phyloP scores from a whole-genome alignment of 345 rosid genomes.

The Moringa oleifera region DNA sequence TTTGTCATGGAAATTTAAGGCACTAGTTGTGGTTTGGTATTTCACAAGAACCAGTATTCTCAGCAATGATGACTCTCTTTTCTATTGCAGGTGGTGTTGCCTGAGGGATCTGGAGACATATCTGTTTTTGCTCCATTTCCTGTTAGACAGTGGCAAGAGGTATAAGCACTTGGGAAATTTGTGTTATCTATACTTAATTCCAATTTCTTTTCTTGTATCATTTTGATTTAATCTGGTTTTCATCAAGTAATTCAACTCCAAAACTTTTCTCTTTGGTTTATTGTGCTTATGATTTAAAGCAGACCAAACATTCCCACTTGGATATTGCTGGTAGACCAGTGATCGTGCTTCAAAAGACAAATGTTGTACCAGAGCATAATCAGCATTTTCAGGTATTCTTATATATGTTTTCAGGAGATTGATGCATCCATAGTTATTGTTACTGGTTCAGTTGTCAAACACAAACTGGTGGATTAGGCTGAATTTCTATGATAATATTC shows the following conservation, averaged over 20 bases:
- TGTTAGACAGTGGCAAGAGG: conserved; percentile 73
- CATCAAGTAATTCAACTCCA: conserved; percentile 1
- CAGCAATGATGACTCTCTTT: conserved; percentile 12
- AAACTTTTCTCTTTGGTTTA: conserved; percentile 4
- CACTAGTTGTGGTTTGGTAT: background rate
- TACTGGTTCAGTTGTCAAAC: too few species aligned
- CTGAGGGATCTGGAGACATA: conserved; percentile 70
- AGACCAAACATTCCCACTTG: conserved; percentile 85
- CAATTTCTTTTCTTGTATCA: background rate
- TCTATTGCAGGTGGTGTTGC: conserved; percentile 75
- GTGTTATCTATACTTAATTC: background rate
- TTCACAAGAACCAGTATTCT: conserved; percentile 2
- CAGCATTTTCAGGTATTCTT: conserved; percentile 76
- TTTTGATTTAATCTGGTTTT: background rate
- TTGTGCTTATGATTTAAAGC: conserved; percentile 20
- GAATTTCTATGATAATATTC: background rate
- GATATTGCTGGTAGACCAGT: conserved; percentile 91
- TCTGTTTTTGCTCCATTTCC: conserved; percentile 73
- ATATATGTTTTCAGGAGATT: too few species aligned
- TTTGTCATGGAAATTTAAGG: too few species aligned
- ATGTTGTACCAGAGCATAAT: conserved; percentile 88
- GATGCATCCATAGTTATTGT: too few species aligned
- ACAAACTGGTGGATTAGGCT: background rate
- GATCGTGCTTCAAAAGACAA: conserved; percentile 62
- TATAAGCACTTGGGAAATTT: conserved; percentile 23